Percentiles rank a stretch among this genome's conserved stretches.
phyloP scores from a whole-genome alignment of 73 alveolate species.

The Paramecium tetraurelia region DNA sequence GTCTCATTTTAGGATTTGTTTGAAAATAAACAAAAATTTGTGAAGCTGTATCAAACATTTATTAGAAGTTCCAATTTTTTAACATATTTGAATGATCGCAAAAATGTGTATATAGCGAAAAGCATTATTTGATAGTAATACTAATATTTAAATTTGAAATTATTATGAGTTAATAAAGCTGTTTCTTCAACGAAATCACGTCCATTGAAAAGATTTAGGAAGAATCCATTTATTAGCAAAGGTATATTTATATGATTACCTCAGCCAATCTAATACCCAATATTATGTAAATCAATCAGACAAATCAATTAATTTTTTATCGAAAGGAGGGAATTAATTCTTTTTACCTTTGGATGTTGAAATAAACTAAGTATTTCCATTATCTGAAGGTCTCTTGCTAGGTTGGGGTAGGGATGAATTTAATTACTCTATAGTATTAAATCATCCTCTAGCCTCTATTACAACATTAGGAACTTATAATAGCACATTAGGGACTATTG shows the following conservation, averaged over 20 bases:
- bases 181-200: neutral
- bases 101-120: slow-evolving; percentile 55
- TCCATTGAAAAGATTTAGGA: neutral
- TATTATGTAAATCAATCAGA: neutral
- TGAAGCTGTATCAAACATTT: slow-evolving; percentile 50
- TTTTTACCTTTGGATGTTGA: slow-evolving; percentile 17
- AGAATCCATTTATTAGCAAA: neutral
- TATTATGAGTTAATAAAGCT: neutral
- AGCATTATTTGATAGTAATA: slow-evolving; percentile 10
- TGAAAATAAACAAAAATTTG: slow-evolving; percentile 31
- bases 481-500: neutral
- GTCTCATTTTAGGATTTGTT: slow-evolving; percentile 43
- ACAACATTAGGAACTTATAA: slow-evolving; percentile 21
- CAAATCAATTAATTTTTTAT: neutral
- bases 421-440: slow-evolving; percentile 12
- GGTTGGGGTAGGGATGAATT: slow-evolving; percentile 55
- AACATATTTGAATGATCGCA: slow-evolving; percentile 42
- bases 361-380: neutral
- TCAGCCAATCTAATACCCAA: neutral
- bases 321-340: slow-evolving; percentile 41
- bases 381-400: slow-evolving; percentile 9
- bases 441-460: slow-evolving; percentile 15
- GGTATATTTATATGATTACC: neutral
- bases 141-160: slow-evolving; percentile 34
- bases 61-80: slow-evolving; percentile 53